Percentiles rank a stretch among this genome's conserved stretches.
Evolutionary conservation across 106 monocot species (phyloP).

Genomic region (Alisma plantagoaquatica): DNA sequence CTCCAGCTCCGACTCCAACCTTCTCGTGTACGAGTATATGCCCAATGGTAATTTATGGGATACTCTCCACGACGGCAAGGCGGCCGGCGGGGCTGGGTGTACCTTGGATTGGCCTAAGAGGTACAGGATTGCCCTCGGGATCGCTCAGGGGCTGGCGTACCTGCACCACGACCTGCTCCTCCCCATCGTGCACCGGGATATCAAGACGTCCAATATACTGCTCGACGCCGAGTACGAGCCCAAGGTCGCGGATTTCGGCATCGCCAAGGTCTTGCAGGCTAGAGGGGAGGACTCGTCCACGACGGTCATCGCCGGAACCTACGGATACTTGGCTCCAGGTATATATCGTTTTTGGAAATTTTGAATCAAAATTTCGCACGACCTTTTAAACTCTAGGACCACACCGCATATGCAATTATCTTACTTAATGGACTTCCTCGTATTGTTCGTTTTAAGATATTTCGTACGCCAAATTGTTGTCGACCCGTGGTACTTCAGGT

Average conservation of each 20-base stretch:
- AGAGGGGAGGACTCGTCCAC: slow-evolving; percentile 41
- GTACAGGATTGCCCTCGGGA: slow-evolving; percentile 62
- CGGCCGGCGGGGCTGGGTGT: slow-evolving; percentile 11
- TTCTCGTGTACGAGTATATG: slow-evolving; percentile 97
- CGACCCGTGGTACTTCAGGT: too few species aligned
- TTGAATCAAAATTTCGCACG: not conserved
- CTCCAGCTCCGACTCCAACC: slow-evolving; percentile 67
- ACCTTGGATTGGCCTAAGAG: slow-evolving; percentile 72
- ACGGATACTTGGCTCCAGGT: slow-evolving; percentile 95
- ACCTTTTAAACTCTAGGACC: not conserved
- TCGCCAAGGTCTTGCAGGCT: slow-evolving; percentile 79
- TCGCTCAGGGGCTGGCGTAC: slow-evolving; percentile 84
- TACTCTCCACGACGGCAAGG: slow-evolving; percentile 43
- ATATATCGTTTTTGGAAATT: not conserved
- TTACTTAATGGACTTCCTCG: not conserved
- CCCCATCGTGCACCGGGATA: slow-evolving; percentile 82
- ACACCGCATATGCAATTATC: too few species aligned
- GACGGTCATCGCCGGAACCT: slow-evolving; percentile 71
- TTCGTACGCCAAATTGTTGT: not conserved
- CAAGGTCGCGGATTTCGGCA: slow-evolving; percentile 92
- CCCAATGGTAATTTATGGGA: slow-evolving; percentile 95
- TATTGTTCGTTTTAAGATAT: not conserved
- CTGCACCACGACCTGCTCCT: slow-evolving; percentile 82
- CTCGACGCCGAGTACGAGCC: slow-evolving; percentile 85
- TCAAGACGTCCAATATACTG: slow-evolving; percentile 88